Evolutionary conservation across 2,329 filamentous ascomycete genomes (phyloP), one percentile per base, ranked within the genome.

Genomic region (Phaeosphaeria sp.): DNA sequence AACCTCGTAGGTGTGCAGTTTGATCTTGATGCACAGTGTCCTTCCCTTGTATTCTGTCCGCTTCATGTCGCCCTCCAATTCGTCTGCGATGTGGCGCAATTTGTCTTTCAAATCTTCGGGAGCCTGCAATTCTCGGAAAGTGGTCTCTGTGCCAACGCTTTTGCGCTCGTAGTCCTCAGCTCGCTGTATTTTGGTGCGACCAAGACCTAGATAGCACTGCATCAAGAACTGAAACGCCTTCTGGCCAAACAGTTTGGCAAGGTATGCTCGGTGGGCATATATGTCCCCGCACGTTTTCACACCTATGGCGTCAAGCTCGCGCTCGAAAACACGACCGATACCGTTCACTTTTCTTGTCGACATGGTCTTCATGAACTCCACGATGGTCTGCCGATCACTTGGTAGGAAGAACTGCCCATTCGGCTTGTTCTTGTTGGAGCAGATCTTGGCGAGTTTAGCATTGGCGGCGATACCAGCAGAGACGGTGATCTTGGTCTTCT

Each of bases 381-480:
- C 88, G 58, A 99, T 92, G 0, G 87, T 84, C 24, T 81, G 79
- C 9, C 93, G 85, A 42, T 96, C 89, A 51, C 84, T 91, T 0
- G 89, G 84, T 1, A 98, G 81, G 9, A 86, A 79, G 67, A 90
- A 98, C 72, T 98, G 95, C 0, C 95, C 95, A 67, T 99, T 96
- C 0, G 95, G 95, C 73, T 99, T 99, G 77, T 98, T 97, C 75
- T 90, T 87, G 73, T 99, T 97, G 18, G 92, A 96, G 68, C 91
- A 92, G 30, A 99, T 97, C 78, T 99, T 99, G 27, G 95, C 94
- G 15, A 99, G 83, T 72, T 93, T 94, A 0, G 93, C 89, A 75
- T 99, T 99, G 1, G 92, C 91, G 0, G 93, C 94, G 59, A 99
- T 97, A 0, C 95, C 95, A 0, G 94, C 95, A 17, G 93, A 97